Evolutionary conservation across 192 early-diverging fungal species (phyloP).

Genomic region (Chytriomyces sp.): DNA sequence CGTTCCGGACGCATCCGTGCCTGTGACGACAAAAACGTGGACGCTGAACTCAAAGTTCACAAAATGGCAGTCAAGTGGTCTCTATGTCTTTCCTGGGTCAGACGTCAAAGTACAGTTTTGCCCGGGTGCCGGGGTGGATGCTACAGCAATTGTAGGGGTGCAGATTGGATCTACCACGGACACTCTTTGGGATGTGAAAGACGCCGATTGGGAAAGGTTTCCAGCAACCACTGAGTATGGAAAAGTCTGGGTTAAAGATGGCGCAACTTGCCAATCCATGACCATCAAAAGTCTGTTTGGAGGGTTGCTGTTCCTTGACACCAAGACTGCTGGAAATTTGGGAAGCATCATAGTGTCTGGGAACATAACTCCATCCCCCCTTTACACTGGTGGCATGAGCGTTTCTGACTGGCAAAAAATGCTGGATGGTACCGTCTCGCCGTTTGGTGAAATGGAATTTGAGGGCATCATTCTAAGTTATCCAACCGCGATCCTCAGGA

Average conservation of each 20-base stretch:
- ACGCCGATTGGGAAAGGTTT: not conserved
- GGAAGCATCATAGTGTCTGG: not conserved
- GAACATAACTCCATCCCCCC: not conserved
- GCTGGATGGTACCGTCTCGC: not conserved
- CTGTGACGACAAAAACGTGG: not conserved
- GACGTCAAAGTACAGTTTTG: not conserved
- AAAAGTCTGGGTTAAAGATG: not conserved
- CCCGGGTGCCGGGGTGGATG: not conserved
- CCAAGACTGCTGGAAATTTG: not conserved
- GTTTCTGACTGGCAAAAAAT: not conserved
- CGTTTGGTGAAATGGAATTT: slow-evolving; percentile 4
- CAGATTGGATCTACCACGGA: not conserved
- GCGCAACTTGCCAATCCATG: not conserved
- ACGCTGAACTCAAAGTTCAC: not conserved
- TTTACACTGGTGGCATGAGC: not conserved
- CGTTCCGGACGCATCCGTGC: not conserved
- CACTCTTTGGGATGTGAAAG: not conserved
- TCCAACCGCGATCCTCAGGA: not conserved
- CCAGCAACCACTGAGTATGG: not conserved
- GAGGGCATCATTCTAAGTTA: not conserved
- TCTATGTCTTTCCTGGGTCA: not conserved
- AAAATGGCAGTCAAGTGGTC: not conserved
- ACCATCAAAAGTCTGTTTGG: not conserved
- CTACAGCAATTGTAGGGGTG: not conserved
- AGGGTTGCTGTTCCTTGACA: not conserved